Percentiles rank a stretch among this genome's conserved stretches.
Conservation (phyloP, 148 eudicot genomes). For the Spergularia bocconei region DNA sequence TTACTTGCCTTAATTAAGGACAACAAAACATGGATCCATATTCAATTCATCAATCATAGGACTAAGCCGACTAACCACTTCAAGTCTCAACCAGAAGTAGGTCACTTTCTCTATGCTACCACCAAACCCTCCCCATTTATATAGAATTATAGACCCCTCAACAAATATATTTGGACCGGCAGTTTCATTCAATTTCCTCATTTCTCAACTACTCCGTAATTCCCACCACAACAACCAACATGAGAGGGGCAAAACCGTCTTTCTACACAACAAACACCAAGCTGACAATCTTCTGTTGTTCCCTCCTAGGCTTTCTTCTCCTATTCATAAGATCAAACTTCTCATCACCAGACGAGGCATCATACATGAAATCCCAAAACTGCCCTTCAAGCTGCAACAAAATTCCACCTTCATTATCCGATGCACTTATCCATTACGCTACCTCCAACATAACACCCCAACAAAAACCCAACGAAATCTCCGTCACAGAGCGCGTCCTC, state of each 20-base stretch:
- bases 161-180: background rate
- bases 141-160: background rate
- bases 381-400: conserved; percentile 52
- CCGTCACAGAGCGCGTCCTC: conserved; percentile 58
- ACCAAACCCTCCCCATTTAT: no score
- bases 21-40: no score
- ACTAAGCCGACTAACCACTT: no score
- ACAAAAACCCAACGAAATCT: conserved; percentile 62
- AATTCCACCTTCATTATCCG: conserved; percentile 53
- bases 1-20: no score
- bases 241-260: conserved; percentile 19
- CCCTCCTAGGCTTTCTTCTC: conserved; percentile 10
- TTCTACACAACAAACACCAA: background rate
- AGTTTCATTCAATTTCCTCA: background rate
- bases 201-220: background rate
- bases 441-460: conserved; percentile 81
- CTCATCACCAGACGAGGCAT: background rate
- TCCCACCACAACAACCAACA: background rate
- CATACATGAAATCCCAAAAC: background rate
- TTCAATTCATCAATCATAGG: no score
- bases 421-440: conserved; percentile 65
- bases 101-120: no score
- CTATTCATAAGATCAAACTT: conserved; percentile 17
- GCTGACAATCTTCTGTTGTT: background rate
- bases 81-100: no score